Conservation (phyloP, 2,329 filamentous ascomycete genomes). For the Aspergillus cejpii region DNA sequence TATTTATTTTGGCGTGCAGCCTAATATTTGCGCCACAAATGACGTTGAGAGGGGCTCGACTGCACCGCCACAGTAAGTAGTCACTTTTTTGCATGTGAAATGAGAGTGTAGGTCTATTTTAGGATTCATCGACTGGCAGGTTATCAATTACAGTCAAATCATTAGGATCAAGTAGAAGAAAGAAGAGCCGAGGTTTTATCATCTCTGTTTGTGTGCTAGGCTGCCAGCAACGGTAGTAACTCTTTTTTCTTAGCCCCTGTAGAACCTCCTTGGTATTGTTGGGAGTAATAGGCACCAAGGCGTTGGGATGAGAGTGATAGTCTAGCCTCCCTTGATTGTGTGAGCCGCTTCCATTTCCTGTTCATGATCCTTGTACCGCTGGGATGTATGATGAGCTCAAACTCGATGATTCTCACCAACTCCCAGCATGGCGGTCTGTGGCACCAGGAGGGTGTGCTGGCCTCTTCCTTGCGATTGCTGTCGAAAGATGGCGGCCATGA, state of each 20-base stretch:
- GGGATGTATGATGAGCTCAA: slow-evolving; percentile 44
- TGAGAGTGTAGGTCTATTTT: too few species aligned
- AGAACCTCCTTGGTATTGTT: background rate
- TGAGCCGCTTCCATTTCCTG: slow-evolving; percentile 38
- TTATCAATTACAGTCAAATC: background rate
- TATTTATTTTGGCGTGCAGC: slow-evolving; percentile 13
- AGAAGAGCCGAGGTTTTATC: background rate
- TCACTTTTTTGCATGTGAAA: slow-evolving; percentile 11
- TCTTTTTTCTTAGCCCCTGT: background rate
- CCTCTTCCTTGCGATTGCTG: slow-evolving; percentile 46
- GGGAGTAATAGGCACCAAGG: slow-evolving; percentile 15
- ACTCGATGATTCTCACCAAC: slow-evolving; percentile 56
- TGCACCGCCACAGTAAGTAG: slow-evolving; percentile 26
- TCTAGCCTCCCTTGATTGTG: slow-evolving; percentile 37
- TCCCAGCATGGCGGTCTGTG: slow-evolving; percentile 24
- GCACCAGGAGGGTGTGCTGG: slow-evolving; percentile 32
- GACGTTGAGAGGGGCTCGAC: slow-evolving; percentile 25
- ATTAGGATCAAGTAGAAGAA: background rate
- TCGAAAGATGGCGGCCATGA: slow-evolving; percentile 40
- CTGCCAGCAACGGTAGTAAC: background rate
- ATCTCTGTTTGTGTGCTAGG: background rate
- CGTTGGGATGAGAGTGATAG: slow-evolving; percentile 22
- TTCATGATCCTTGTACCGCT: slow-evolving; percentile 29
- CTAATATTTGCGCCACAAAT: slow-evolving; percentile 27
- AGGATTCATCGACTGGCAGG: too few species aligned